Evolutionary conservation across 2,329 filamentous ascomycete genomes (phyloP).

Genomic region (Aspergillus calidoustus): DNA sequence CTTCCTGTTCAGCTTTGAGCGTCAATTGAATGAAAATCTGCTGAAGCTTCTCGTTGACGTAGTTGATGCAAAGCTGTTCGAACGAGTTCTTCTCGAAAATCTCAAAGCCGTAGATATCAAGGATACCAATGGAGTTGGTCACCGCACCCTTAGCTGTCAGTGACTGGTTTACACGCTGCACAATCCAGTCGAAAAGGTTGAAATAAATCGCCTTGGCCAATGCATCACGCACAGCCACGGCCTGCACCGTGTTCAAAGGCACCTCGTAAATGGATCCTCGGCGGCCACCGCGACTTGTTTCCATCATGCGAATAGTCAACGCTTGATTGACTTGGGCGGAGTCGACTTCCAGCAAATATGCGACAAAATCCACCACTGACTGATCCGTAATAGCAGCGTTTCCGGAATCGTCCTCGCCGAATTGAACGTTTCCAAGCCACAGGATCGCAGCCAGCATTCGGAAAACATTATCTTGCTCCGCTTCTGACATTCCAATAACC

Average conservation of each 20-base stretch:
- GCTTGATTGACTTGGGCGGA: conserved; percentile 79
- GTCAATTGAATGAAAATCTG: conserved; percentile 99
- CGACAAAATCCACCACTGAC: conserved; percentile 91
- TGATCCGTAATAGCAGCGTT: conserved; percentile 87
- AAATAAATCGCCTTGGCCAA: conserved; percentile 94
- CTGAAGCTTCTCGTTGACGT: conserved; percentile 98
- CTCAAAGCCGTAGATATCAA: conserved; percentile 99
- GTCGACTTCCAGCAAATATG: conserved; percentile 89
- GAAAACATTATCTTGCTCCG: conserved; percentile 95
- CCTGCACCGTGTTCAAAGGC: conserved; percentile 86
- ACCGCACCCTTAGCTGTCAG: conserved; percentile 76
- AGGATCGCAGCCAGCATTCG: conserved; percentile 89
- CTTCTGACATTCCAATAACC: conserved; percentile 84
- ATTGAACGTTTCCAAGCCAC: conserved; percentile 94
- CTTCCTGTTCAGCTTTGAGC: conserved; percentile 94
- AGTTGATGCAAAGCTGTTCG: conserved; percentile 99
- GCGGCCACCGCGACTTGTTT: conserved; percentile 68
- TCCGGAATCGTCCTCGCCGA: conserved; percentile 84
- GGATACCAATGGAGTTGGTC: conserved; percentile 87
- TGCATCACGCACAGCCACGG: conserved; percentile 83
- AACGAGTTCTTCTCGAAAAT: conserved; percentile 99
- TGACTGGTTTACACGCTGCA: conserved; percentile 86
- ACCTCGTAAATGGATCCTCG: conserved; percentile 71
- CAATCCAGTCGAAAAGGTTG: conserved; percentile 99
- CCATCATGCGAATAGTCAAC: conserved; percentile 85